These are phyloP conservation scores for Niveomyces coronatus DNA, from an alignment of 2,329 filamentous ascomycete species.

Conservation along the genomic window DNA sequence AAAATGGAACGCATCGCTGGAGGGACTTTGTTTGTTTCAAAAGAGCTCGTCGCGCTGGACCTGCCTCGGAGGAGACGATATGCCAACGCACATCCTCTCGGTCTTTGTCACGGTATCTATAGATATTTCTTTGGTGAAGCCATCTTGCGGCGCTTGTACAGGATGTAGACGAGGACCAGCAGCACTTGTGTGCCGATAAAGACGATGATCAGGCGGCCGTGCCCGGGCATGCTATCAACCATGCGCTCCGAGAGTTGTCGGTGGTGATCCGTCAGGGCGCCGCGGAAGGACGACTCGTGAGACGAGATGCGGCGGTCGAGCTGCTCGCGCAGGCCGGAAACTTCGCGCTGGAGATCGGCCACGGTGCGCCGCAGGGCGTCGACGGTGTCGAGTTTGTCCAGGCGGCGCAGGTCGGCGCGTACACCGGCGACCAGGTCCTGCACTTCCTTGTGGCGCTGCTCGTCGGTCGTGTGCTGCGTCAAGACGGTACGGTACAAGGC, in stretches of 20 bases:
- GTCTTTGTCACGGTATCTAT: constrained; percentile 27
- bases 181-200: constrained; percentile 66
- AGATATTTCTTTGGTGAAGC: constrained; percentile 87
- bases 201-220: constrained; percentile 51
- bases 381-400: constrained; percentile 36
- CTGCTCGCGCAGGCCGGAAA: constrained; percentile 47
- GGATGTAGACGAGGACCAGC: constrained; percentile 56
- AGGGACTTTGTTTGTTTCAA: too few species aligned
- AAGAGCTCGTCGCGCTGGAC: too few species aligned
- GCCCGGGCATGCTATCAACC: constrained; percentile 36
- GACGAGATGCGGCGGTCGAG: constrained; percentile 38
- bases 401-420: constrained; percentile 31
- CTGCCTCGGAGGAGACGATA: too few species aligned
- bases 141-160: constrained; percentile 70
- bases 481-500: constrained; percentile 50
- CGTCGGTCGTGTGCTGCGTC: constrained; percentile 37
- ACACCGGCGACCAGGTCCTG: constrained; percentile 37
- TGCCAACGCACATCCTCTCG: not conserved
- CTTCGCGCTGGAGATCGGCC: constrained; percentile 45
- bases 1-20: too few species aligned
- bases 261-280: constrained; percentile 40
- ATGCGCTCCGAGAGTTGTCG: constrained; percentile 38
- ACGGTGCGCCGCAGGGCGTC: constrained; percentile 34
- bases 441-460: constrained; percentile 48
- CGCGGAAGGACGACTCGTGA: constrained; percentile 43